Conservation (phyloP, 805 yeast genomes). For the Vanderwaltozyma tropicalis region DNA sequence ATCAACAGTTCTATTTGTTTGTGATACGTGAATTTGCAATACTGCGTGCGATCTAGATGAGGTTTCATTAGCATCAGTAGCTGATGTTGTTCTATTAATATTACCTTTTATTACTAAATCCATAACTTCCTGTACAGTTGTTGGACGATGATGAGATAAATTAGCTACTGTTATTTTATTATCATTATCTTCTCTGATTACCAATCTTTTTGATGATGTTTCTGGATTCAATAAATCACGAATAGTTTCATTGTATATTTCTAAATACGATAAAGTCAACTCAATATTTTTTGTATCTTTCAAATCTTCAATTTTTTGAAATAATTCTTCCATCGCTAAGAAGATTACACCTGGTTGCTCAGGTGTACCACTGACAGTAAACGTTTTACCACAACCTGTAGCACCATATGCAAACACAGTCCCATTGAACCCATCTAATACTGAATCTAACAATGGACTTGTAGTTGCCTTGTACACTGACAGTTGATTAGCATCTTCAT, state of each 20-base stretch:
- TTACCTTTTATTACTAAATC: constrained; percentile 66
- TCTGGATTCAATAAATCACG: constrained; percentile 65
- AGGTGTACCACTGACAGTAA: constrained; percentile 71
- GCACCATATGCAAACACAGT: constrained; percentile 96
- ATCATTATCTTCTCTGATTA: constrained; percentile 62
- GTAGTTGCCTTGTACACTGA: constrained; percentile 62
- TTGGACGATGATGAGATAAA: constrained; percentile 51
- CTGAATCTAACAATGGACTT: constrained; percentile 58
- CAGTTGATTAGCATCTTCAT: constrained; percentile 50
- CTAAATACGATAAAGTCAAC: constrained; percentile 62
- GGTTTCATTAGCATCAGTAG: constrained; percentile 84
- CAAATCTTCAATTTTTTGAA: constrained; percentile 45
- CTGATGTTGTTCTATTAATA: constrained; percentile 65
- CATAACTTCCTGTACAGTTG: constrained; percentile 63
- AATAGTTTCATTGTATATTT: constrained; percentile 85
- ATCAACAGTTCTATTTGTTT: constrained; percentile 45
- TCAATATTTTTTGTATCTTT: constrained; percentile 48
- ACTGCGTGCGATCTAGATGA: constrained; percentile 94
- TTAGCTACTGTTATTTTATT: constrained; percentile 58
- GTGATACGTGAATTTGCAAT: constrained; percentile 64
- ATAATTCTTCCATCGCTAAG: constrained; percentile 67
- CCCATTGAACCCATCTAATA: constrained; percentile 78
- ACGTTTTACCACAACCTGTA: constrained; percentile 96
- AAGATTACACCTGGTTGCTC: constrained; percentile 72
- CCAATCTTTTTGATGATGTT: constrained; percentile 35